phyloP scores from a whole-genome alignment of 331 rosid genomes.

The Pyracantha coccinea region DNA sequence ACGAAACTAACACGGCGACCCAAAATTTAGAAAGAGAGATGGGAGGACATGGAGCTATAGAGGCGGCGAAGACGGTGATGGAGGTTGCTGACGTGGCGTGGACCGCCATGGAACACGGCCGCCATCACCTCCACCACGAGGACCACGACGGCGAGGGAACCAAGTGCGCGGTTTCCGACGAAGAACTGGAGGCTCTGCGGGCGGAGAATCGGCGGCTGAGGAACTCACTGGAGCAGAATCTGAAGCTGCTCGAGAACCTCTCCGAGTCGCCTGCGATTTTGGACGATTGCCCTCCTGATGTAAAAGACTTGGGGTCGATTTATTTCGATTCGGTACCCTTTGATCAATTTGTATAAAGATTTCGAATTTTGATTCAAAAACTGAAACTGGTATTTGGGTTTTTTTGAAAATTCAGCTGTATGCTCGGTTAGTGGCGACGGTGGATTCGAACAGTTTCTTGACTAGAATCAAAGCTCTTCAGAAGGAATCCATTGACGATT shows the following conservation, averaged over 20 bases:
- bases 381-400: neutral
- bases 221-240: constrained; percentile 55
- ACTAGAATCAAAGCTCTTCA: constrained; percentile 48
- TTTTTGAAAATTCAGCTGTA: constrained; percentile 38
- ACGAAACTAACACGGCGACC: neutral
- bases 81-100: constrained; percentile 96
- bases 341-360: neutral
- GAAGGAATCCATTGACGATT: constrained; percentile 29
- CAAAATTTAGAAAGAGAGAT: constrained; percentile 8
- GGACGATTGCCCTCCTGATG: constrained; percentile 69
- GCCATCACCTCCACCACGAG: constrained; percentile 31
- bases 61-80: constrained; percentile 79
- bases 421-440: constrained; percentile 50
- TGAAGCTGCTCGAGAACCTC: constrained; percentile 56
- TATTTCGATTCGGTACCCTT: neutral
- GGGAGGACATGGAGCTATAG: constrained; percentile 48
- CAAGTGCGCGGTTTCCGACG: constrained; percentile 12
- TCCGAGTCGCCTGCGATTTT: constrained; percentile 52
- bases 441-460: constrained; percentile 68
- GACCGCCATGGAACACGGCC: constrained; percentile 62
- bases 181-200: constrained; percentile 45
- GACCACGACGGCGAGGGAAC: neutral
- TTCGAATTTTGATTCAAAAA: neutral
- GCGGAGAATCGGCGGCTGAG: constrained; percentile 75
- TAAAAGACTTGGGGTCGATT: neutral